Percentiles rank a stretch among this genome's conserved stretches.
phyloP scores from a whole-genome alignment of 208 protist genomes.

The Herpetomonas tarakana region DNA sequence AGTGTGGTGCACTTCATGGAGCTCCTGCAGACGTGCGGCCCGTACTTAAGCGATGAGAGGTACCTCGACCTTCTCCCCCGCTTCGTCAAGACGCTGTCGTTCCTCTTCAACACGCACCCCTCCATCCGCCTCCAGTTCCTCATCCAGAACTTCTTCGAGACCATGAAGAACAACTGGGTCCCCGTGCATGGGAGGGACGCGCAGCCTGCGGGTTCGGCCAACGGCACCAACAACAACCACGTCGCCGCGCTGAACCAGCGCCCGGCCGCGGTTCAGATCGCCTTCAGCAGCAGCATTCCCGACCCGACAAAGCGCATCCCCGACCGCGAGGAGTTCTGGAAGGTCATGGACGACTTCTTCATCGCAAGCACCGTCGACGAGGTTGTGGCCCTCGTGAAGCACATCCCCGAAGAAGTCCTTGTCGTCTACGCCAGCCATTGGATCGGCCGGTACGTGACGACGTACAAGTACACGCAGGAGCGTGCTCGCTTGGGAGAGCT shows the following conservation, averaged over 20 bases:
- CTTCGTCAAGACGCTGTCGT: conserved; percentile 42
- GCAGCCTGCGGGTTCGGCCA: conserved; percentile 5
- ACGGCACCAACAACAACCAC: not conserved
- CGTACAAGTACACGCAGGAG: conserved; percentile 58
- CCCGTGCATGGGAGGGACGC: conserved; percentile 50
- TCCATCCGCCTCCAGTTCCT: conserved; percentile 79
- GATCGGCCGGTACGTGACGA: conserved; percentile 75
- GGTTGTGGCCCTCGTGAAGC: conserved; percentile 33
- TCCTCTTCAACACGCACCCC: conserved; percentile 54
- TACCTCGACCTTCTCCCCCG: conserved; percentile 34
- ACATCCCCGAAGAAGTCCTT: conserved; percentile 37
- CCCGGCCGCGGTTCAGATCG: conserved; percentile 5
- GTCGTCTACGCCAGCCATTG: conserved; percentile 56
- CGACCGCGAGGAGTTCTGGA: conserved; percentile 63
- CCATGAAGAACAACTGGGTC: conserved; percentile 81
- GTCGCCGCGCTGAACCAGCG: conserved; percentile 8
- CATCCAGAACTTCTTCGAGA: conserved; percentile 67
- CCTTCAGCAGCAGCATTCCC: not conserved
- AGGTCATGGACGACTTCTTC: conserved; percentile 83
- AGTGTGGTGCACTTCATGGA: conserved; percentile 79
- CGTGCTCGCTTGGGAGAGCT: conserved; percentile 72
- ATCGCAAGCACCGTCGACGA: conserved; percentile 51
- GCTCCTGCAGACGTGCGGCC: conserved; percentile 69
- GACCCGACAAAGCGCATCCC: conserved; percentile 28
- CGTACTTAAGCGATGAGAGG: conserved; percentile 40